Evolutionary conservation across 2,329 filamentous ascomycete genomes (phyloP).

Genomic region (Talaromyces sp.): DNA sequence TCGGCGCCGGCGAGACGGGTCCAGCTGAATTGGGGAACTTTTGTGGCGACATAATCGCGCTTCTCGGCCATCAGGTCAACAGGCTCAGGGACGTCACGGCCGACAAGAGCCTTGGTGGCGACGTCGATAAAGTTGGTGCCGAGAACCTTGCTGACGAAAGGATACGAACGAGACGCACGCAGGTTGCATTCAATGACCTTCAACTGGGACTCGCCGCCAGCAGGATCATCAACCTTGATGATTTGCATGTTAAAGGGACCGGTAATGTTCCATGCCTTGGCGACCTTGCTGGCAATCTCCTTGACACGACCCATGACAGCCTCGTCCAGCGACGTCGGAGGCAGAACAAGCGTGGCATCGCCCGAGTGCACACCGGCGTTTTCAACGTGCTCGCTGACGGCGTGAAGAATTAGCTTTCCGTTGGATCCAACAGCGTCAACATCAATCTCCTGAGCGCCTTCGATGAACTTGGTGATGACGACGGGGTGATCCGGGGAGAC

Average conservation of each 20-base stretch:
- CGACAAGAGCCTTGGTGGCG: conserved; percentile 86
- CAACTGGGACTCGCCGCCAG: conserved; percentile 68
- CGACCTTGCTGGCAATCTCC: conserved; percentile 93
- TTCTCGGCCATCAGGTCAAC: conserved; percentile 83
- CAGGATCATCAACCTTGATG: conserved; percentile 79
- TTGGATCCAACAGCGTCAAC: conserved; percentile 86
- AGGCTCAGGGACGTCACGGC: conserved; percentile 75
- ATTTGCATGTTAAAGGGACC: conserved; percentile 99
- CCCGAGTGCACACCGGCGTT: conserved; percentile 97
- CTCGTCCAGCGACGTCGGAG: conserved; percentile 73
- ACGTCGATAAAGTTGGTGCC: conserved; percentile 96
- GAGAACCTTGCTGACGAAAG: conserved; percentile 95
- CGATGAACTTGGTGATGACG: conserved; percentile 97
- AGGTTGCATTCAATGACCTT: conserved; percentile 99
- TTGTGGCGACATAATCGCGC: conserved; percentile 90
- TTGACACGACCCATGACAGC: conserved; percentile 79
- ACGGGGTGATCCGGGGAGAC: conserved; percentile 97
- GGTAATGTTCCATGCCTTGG: conserved; percentile 93
- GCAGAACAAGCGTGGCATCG: conserved; percentile 89
- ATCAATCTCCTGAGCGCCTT: conserved; percentile 93
- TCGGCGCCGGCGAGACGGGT: conserved; percentile 95
- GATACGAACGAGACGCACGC: conserved; percentile 94
- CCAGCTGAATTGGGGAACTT: conserved; percentile 99
- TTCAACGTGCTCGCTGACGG: conserved; percentile 92
- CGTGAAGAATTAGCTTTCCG: conserved; percentile 83